Conservation (phyloP, 192 early-diverging fungal genomes). For the Coemansia sp. region DNA sequence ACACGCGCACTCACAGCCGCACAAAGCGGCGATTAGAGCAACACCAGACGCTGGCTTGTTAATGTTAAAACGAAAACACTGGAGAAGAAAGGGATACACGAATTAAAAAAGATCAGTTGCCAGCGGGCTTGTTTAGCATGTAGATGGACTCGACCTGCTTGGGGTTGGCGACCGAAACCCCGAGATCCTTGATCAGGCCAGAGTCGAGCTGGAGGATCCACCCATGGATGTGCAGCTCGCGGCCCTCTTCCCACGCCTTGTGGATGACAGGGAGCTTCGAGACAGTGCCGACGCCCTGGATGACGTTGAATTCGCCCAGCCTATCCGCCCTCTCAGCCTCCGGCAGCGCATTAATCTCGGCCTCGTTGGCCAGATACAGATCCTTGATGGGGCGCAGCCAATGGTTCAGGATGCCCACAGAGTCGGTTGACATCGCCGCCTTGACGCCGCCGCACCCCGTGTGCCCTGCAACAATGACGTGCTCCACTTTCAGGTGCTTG, state of each 20-base stretch:
- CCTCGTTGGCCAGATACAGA: conserved; percentile 64
- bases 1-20: no score
- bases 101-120: not conserved
- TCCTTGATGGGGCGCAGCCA: conserved; percentile 90
- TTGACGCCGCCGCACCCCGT: conserved; percentile 73
- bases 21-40: not conserved
- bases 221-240: conserved; percentile 68
- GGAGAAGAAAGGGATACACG: not conserved
- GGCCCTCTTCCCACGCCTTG: conserved; percentile 76
- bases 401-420: conserved; percentile 82
- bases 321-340: conserved; percentile 53
- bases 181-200: conserved; percentile 56
- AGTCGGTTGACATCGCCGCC: conserved; percentile 59
- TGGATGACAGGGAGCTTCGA: conserved; percentile 74
- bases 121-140: conserved; percentile 12
- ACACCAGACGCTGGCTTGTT: not conserved
- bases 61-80: conserved; percentile 1
- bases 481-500: conserved; percentile 85
- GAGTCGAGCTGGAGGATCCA: conserved; percentile 70
- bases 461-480: conserved; percentile 91
- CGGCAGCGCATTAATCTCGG: conserved; percentile 55
- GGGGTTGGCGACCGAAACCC: conserved; percentile 25
- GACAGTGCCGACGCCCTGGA: conserved; percentile 69
- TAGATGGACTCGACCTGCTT: conserved; percentile 35
- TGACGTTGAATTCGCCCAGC: conserved; percentile 77